phyloP scores from a whole-genome alignment of 2,329 filamentous ascomycete genomes.

The Alternaria dauci region DNA sequence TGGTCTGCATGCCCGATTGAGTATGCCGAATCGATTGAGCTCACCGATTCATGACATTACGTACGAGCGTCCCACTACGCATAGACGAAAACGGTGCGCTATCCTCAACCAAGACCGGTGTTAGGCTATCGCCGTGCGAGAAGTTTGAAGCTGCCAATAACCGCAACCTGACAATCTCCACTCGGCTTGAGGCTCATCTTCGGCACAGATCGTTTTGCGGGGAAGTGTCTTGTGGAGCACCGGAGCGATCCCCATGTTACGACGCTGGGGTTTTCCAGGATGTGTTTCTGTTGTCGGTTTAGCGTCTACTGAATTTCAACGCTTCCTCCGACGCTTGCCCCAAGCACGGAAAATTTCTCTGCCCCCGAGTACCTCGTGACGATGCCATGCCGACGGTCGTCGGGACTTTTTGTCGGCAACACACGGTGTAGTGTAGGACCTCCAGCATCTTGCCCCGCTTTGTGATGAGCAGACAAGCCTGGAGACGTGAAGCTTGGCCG shows the following conservation, averaged over 20 bases:
- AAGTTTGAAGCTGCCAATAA: not conserved
- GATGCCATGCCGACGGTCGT: constrained; percentile 1
- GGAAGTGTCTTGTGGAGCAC: constrained; percentile 18
- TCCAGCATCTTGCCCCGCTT: constrained; percentile 11
- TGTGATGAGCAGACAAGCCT: not conserved
- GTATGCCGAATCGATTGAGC: not conserved
- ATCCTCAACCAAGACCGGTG: not conserved
- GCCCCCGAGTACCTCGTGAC: constrained; percentile 17
- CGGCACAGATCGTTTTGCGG: constrained; percentile 16
- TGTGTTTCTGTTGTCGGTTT: constrained; percentile 6
- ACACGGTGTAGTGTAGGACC: not conserved
- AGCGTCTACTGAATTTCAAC: constrained; percentile 9
- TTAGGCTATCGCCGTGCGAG: not conserved
- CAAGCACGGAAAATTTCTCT: constrained; percentile 18
- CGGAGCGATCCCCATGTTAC: constrained; percentile 14
- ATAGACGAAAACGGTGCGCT: not conserved
- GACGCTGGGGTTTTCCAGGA: constrained; percentile 7
- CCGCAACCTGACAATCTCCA: constrained; percentile 11
- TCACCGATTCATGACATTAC: constrained; percentile 4
- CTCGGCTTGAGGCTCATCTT: constrained; percentile 17
- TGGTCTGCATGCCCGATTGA: not conserved
- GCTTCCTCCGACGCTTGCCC: constrained; percentile 19
- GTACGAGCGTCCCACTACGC: not conserved
- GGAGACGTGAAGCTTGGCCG: constrained; percentile 5
- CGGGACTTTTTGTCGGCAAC: constrained; percentile 18